phyloP scores from a whole-genome alignment of 257 asterid species.

The Gardenia jasminoides region DNA sequence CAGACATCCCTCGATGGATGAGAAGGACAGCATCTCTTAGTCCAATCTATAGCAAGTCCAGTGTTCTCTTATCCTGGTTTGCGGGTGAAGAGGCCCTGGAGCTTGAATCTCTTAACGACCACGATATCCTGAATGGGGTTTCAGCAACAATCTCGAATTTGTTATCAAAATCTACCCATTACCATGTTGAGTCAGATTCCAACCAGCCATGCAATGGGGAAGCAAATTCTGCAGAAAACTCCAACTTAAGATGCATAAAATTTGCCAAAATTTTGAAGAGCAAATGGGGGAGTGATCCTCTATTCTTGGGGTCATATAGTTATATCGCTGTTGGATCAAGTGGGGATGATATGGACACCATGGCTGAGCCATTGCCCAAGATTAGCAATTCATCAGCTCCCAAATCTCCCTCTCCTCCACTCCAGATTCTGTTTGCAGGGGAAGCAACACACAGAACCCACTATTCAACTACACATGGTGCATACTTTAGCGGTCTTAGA shows the following conservation, averaged over 20 bases:
- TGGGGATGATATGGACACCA: constrained; percentile 61
- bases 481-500: constrained; percentile 81
- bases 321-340: constrained; percentile 84
- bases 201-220: constrained; percentile 27
- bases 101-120: constrained; percentile 55
- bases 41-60: constrained; percentile 60
- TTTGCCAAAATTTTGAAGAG: constrained; percentile 58
- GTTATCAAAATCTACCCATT: constrained; percentile 23
- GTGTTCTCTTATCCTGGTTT: constrained; percentile 61
- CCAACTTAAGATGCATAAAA: constrained; percentile 11
- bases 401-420: constrained; percentile 28
- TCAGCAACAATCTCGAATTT: constrained; percentile 54
- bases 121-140: constrained; percentile 59
- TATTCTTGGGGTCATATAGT: constrained; percentile 81
- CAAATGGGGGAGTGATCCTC: constrained; percentile 85
- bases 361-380: constrained; percentile 82
- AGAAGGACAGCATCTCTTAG: constrained; percentile 53
- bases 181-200: background rate
- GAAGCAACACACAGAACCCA: constrained; percentile 84
- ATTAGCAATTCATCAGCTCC: constrained; percentile 3
- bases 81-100: constrained; percentile 82
- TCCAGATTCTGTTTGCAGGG: constrained; percentile 83
- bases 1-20: constrained; percentile 70
- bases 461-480: constrained; percentile 96
- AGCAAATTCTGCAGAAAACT: constrained; percentile 8